Base-by-base conservation (phyloP, 306 rosid genomes). In the Lathyrus oleraceus region DNA sequence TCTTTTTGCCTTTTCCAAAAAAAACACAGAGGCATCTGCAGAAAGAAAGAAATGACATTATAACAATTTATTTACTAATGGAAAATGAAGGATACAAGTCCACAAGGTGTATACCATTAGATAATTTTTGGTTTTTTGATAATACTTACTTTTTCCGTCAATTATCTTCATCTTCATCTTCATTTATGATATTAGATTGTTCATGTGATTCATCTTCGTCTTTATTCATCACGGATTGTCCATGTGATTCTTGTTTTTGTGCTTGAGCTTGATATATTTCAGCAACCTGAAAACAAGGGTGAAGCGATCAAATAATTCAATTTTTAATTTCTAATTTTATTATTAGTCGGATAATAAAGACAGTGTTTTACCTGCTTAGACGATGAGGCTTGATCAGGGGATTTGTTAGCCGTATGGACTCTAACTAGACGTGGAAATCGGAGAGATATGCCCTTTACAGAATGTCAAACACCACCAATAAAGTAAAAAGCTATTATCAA, bases 191-290 rank as follows among this genome's bases (percentile, higher is more conserved):
- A 23, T 23, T 23, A 2, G 25, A 23, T 23, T 23, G 25, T 23
- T 23, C 25, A 23, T 23, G 25, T 23, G 25, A 23, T 23, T 23
- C 25, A 23, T 23, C 25, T 23, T 23, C 25, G 2, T 23, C 25
- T 23, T 23, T 23, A 23, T 23, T 23, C 25, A 2, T 23, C 25
- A 23, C 2, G 25, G 83, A 36, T 36, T 36, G 40, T 36, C 40
- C 65, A 83, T 82, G 70, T 83, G 84, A 0, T 61, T 70, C 25
- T 3, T 67, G 87, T 69, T 71, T 90, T 80, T 71, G 87, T 17
- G 84, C 84, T 82, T 92, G 96, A 67, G 96, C 89, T 67, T 65
- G 62, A 65, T 90, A 93, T 96, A 93, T 77, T 20, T 93, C 96
- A 72, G 96, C 96, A 57, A 93, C 88, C 98, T 90, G 79, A 76